Conservation (phyloP, 139 green algal species). For the Asterochloris sp. region DNA sequence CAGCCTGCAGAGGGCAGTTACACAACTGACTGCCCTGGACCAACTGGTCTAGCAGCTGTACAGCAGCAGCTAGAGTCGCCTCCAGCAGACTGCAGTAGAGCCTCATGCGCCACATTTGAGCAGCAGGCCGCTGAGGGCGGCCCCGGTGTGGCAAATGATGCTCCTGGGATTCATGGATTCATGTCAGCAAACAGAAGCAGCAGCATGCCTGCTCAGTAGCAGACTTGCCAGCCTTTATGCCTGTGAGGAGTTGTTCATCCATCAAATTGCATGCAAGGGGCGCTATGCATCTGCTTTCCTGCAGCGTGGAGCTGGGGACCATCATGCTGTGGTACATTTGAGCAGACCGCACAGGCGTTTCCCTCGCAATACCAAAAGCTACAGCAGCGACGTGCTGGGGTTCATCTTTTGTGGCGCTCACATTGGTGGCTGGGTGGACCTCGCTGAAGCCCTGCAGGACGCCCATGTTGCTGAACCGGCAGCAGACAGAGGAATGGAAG, state of each 20-base stretch:
- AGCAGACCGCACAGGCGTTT: conserved; percentile 67
- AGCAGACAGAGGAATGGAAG: conserved; percentile 99
- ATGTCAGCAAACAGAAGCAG: too few species aligned
- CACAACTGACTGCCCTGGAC: too few species aligned
- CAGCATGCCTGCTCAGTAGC: too few species aligned
- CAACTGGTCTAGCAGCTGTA: too few species aligned
- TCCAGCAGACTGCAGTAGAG: too few species aligned
- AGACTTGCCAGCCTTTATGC: neutral
- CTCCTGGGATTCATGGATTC: too few species aligned
- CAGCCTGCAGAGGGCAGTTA: too few species aligned
- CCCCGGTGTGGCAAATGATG: too few species aligned
- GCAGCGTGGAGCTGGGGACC: conserved; percentile 71
- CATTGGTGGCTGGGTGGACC: conserved; percentile 44
- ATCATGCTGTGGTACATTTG: conserved; percentile 86
- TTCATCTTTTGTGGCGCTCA: conserved; percentile 86
- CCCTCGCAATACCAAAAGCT: conserved; percentile 34
- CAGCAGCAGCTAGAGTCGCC: too few species aligned
- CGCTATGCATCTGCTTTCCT: neutral
- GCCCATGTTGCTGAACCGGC: conserved; percentile 76
- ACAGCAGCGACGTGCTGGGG: conserved; percentile 75
- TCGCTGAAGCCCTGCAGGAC: conserved; percentile 39
- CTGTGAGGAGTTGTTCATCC: neutral
- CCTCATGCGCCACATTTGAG: too few species aligned
- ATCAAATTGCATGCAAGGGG: neutral
- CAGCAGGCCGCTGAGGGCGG: too few species aligned